Evolutionary conservation across 2,329 filamentous ascomycete species (phyloP), one percentile per base, ranked within the genome.

Genomic region (Lachnellula subtilissima): DNA sequence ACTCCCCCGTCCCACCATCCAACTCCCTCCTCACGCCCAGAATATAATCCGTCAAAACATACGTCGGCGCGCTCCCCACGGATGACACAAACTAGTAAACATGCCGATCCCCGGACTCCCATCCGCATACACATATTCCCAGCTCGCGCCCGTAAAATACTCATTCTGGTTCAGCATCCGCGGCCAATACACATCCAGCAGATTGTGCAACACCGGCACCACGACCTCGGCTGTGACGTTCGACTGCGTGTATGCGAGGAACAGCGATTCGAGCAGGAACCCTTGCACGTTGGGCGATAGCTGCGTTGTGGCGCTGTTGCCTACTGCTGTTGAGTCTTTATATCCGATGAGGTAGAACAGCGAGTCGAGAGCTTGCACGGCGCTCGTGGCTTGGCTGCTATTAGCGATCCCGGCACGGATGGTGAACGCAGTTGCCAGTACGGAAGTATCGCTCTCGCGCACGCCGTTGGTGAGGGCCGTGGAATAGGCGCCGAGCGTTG

Each of bases 281-380:
- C 74, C 74, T 12, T 70, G 74, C 23, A 74, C 78, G 61, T 78
- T 78, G 11, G 78, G 75, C 3, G 75, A 76, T 36, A 76, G 72
- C 1, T 64, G 55, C 1, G 61, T 66, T 11, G 60, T 56, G 1
- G 62, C 50, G 22, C 43, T 47, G 22, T 39, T 52, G 17, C 50
- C 55, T 7, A 65, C 61, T 19, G 52, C 57, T 7, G 63, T 65
- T 8, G 56, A 54, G n/a, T 68, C 68, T 52, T 71, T 74, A 59
- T 73, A 75, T 2, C 73, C 73, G 1, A 68, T 61, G 1, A 68
- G 68, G n/a, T 71, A 64, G 5, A 63, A 63, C 2, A 75, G 63
- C 1, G 61, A 22, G 5, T 63, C 49, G 1, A 75, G 61, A 5
- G 69, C 66, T 1, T 67, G 56, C 19, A 75, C 60, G 2, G 66